Percentiles rank a stretch among this genome's conserved stretches.
phyloP scores from a whole-genome alignment of 352 stramenopile species.

The Halophytophthora batemanensis region DNA sequence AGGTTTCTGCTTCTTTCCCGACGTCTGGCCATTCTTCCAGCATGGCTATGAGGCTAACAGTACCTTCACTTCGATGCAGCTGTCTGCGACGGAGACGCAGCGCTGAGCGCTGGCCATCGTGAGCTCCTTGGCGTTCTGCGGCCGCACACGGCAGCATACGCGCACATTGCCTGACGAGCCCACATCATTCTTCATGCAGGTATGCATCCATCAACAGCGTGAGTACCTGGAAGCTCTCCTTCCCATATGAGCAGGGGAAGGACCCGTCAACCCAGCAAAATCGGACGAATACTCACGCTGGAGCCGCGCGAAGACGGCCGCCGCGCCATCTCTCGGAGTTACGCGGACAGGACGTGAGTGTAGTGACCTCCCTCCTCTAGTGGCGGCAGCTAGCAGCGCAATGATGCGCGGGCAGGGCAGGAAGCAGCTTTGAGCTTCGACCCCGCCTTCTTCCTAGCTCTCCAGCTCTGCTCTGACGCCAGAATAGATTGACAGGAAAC shows the following conservation, averaged over 20 bases:
- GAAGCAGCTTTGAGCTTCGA: no score
- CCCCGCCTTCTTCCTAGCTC: no score
- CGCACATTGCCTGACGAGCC: slow-evolving; percentile 51
- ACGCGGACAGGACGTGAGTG: not conserved
- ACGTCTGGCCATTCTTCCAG: not conserved
- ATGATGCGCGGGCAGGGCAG: no score
- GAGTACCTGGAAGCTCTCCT: not conserved
- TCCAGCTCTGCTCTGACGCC: no score
- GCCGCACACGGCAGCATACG: slow-evolving; percentile 81
- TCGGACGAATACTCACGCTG: not conserved
- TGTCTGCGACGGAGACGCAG: slow-evolving; percentile 47
- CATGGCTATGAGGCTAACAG: not conserved
- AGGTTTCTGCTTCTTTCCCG: not conserved
- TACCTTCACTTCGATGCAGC: slow-evolving; percentile 71
- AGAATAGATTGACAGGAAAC: no score
- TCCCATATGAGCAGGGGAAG: no score
- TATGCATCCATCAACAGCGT: not conserved
- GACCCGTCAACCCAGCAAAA: no score
- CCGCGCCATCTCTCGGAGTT: not conserved
- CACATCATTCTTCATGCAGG: slow-evolving; percentile 28
- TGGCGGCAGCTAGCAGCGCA: not conserved
- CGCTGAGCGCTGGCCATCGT: slow-evolving; percentile 54
- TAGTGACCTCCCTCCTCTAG: not conserved
- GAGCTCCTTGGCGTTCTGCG: slow-evolving; percentile 78
- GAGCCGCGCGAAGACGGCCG: not conserved